These are phyloP conservation scores for Bidens hawaiensis DNA, from an alignment of 140 eudicot genomes.

Conservation along the genomic window DNA sequence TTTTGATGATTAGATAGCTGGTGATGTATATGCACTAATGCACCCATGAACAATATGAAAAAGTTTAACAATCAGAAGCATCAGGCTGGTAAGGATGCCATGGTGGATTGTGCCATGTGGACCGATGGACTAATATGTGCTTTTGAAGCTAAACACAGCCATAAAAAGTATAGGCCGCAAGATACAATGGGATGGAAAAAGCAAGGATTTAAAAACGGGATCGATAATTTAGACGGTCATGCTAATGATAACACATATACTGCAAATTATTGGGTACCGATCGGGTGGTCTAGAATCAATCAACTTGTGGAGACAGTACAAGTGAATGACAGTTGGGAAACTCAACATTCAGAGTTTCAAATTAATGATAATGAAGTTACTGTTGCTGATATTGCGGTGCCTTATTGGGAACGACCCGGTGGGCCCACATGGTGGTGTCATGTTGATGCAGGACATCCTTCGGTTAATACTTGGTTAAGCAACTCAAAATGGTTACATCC, in stretches of 20 bases:
- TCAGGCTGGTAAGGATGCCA: constrained; percentile 34
- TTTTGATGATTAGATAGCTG: constrained; percentile 14
- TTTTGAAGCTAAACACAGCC: constrained; percentile 49
- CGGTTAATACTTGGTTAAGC: constrained; percentile 49
- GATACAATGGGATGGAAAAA: constrained; percentile 23
- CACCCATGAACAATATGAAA: constrained; percentile 27
- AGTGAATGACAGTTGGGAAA: constrained; percentile 50
- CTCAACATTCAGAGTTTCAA: constrained; percentile 37
- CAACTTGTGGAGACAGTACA: constrained; percentile 58
- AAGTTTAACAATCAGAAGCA: constrained; percentile 39
- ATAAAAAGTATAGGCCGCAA: constrained; percentile 29
- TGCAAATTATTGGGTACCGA: constrained; percentile 56
- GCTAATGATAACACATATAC: constrained; percentile 20
- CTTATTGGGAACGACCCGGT: constrained; percentile 64
- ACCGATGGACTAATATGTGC: constrained; percentile 76
- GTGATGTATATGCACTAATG: constrained; percentile 13
- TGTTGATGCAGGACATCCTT: constrained; percentile 60
- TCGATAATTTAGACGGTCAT: constrained; percentile 18
- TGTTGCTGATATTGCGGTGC: constrained; percentile 75
- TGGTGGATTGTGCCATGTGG: constrained; percentile 47
- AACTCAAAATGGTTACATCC: constrained; percentile 82
- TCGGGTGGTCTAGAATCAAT: constrained; percentile 73
- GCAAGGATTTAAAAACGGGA: constrained; percentile 22
- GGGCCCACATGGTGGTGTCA: constrained; percentile 96
- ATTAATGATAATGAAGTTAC: constrained; percentile 58